Conservation (phyloP, 2,329 filamentous ascomycete species). For the Pseudogymnoascus sp. region DNA sequence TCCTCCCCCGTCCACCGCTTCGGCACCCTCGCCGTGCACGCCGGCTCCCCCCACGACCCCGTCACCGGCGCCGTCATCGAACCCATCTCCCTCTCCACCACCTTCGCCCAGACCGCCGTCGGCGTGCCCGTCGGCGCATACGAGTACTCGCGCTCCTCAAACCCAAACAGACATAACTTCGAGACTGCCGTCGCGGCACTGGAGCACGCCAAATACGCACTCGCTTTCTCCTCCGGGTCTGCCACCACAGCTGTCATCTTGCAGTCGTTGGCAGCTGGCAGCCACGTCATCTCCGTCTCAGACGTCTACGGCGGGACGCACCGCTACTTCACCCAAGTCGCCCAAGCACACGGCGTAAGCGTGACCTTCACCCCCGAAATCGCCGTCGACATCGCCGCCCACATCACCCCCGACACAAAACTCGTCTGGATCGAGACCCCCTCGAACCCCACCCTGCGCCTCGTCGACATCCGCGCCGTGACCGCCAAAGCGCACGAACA, state of each 20-base stretch:
- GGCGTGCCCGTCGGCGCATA: slow-evolving; percentile 81
- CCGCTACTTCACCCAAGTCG: slow-evolving; percentile 97
- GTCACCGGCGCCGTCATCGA: slow-evolving; percentile 92
- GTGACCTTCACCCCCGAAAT: slow-evolving; percentile 94
- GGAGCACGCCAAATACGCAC: slow-evolving; percentile 84
- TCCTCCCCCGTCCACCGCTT: slow-evolving; percentile 73
- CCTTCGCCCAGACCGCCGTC: slow-evolving; percentile 84
- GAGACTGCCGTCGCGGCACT: slow-evolving; percentile 85
- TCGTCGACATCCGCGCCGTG: slow-evolving; percentile 88
- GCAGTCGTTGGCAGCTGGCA: slow-evolving; percentile 82
- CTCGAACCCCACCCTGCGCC: slow-evolving; percentile 84
- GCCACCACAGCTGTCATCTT: slow-evolving; percentile 90
- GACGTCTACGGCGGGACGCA: slow-evolving; percentile 98
- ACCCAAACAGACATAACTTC: slow-evolving; percentile 94
- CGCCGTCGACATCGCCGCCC: slow-evolving; percentile 73
- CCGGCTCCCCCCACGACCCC: slow-evolving; percentile 84
- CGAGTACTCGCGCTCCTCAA: slow-evolving; percentile 89
- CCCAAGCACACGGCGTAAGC: slow-evolving; percentile 84
- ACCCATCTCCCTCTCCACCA: slow-evolving; percentile 91
- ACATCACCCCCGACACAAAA: slow-evolving; percentile 85
- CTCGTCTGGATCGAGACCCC: slow-evolving; percentile 96
- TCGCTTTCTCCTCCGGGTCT: slow-evolving; percentile 90
- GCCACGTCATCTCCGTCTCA: slow-evolving; percentile 91
- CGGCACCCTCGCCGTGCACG: slow-evolving; percentile 91
- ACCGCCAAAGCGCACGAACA: slow-evolving; percentile 75